phyloP scores from a whole-genome alignment of 1,284 basidiomycete genomes.

The Thelephora terrestris region DNA sequence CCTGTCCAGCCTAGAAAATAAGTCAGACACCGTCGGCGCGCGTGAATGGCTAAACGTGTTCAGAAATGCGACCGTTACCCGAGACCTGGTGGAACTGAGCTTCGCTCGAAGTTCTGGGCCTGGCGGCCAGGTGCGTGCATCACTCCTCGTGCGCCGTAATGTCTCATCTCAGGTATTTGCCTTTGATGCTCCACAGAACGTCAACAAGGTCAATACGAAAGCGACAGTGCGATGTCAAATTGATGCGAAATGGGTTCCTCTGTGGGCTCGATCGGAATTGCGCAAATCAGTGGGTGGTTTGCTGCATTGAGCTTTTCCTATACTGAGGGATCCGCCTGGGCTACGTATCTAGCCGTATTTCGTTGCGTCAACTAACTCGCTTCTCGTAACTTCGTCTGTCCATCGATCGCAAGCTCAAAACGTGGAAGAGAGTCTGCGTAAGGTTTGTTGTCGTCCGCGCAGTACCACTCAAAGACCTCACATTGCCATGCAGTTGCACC shows the following conservation, averaged over 20 bases:
- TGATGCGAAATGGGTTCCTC: slow-evolving; percentile 54
- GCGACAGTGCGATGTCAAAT: slow-evolving; percentile 50
- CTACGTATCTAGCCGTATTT: slow-evolving; percentile 43
- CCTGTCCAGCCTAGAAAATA: slow-evolving; percentile 23
- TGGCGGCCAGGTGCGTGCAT: slow-evolving; percentile 54
- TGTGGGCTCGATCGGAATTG: slow-evolving; percentile 48
- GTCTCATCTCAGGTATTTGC: background rate
- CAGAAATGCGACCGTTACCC: slow-evolving; percentile 32
- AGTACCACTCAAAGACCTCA: background rate
- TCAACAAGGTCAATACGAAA: slow-evolving; percentile 78
- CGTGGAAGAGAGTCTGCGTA: slow-evolving; percentile 56
- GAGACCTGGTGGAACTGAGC: slow-evolving; percentile 41
- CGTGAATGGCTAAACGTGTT: slow-evolving; percentile 44
- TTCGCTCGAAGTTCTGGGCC: slow-evolving; percentile 72
- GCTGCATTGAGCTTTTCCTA: background rate
- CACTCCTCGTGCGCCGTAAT: background rate
- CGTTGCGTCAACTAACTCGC: slow-evolving; percentile 49
- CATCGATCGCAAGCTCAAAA: slow-evolving; percentile 71
- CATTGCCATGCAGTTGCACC: slow-evolving; percentile 37
- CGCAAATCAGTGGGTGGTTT: slow-evolving; percentile 35
- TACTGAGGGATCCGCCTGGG: slow-evolving; percentile 1
- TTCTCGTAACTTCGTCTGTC: slow-evolving; percentile 55
- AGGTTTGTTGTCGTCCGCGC: slow-evolving; percentile 33
- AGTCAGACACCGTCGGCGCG: slow-evolving; percentile 34
- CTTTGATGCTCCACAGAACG: slow-evolving; percentile 40